Evolutionary conservation across 805 yeast species (phyloP).

Genomic region (Millerozyma acaciae): DNA sequence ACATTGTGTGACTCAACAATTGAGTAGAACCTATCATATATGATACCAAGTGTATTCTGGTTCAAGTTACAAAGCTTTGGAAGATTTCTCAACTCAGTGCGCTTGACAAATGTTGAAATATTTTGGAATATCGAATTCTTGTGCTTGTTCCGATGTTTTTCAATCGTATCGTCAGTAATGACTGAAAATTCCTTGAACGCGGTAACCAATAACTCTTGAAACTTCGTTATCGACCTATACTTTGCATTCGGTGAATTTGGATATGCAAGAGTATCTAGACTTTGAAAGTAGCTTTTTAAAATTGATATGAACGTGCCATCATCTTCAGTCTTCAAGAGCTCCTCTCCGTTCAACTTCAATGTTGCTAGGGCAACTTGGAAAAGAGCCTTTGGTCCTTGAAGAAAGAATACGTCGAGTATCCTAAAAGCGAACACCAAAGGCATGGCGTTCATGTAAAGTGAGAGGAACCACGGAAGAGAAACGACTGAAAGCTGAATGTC

Average conservation of each 20-base stretch:
- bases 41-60: constrained; percentile 56
- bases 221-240: constrained; percentile 67
- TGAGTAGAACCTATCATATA: constrained; percentile 82
- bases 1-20: constrained; percentile 65
- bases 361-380: constrained; percentile 94
- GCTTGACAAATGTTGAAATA: constrained; percentile 84
- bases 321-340: constrained; percentile 72
- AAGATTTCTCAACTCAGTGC: constrained; percentile 84
- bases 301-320: constrained; percentile 89
- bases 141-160: constrained; percentile 63
- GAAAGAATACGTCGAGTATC: constrained; percentile 82
- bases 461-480: constrained; percentile 93
- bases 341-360: constrained; percentile 84
- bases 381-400: constrained; percentile 83
- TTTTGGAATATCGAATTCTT: constrained; percentile 78
- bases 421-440: constrained; percentile 91
- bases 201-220: constrained; percentile 85
- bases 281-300: constrained; percentile 74
- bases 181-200: constrained; percentile 88
- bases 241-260: constrained; percentile 65
- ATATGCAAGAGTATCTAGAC: constrained; percentile 74
- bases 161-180: constrained; percentile 70
- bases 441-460: constrained; percentile 87
- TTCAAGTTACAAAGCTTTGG: constrained; percentile 66
- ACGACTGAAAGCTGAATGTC: constrained; percentile 93